Conservation (phyloP, 2,329 filamentous ascomycete genomes). For the Fusarium abutilonis region DNA sequence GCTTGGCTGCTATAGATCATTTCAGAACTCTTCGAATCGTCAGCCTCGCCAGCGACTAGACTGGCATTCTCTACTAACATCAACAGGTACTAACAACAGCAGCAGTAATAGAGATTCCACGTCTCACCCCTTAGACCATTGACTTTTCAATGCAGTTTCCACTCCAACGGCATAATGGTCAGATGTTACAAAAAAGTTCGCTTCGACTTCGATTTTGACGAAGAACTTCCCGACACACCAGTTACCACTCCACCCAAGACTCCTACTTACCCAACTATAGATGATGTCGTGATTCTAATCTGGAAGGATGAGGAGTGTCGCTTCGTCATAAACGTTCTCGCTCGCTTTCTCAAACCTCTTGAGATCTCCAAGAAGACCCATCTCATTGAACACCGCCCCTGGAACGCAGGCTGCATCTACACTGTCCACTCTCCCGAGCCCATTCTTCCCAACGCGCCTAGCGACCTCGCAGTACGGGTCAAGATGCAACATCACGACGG, state of each 20-base stretch:
- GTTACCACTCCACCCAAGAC: neutral
- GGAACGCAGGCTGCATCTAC: neutral
- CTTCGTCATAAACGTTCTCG: neutral
- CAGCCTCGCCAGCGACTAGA: neutral
- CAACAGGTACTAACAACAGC: too few relatives aligned
- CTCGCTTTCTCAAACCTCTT: slow-evolving; percentile 1
- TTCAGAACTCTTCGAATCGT: neutral
- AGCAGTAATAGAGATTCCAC: too few relatives aligned
- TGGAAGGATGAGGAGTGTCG: slow-evolving; percentile 1
- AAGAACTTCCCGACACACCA: neutral
- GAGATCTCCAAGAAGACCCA: neutral
- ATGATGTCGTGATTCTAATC: neutral
- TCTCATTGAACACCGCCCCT: neutral
- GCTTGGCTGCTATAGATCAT: neutral
- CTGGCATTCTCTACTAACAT: neutral
- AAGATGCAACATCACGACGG: neutral
- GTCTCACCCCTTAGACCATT: too few relatives aligned
- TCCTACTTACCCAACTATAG: neutral
- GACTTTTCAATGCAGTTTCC: neutral
- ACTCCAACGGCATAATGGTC: neutral
- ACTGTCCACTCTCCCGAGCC: neutral
- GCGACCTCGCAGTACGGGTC: neutral
- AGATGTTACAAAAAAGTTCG: neutral
- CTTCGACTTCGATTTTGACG: neutral
- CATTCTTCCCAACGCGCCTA: slow-evolving; percentile 1